A percentile compares a stretch with the other conserved stretches of the same genome.
Conservation (phyloP, 2,329 filamentous ascomycete genomes). For the Claviceps capensis region DNA sequence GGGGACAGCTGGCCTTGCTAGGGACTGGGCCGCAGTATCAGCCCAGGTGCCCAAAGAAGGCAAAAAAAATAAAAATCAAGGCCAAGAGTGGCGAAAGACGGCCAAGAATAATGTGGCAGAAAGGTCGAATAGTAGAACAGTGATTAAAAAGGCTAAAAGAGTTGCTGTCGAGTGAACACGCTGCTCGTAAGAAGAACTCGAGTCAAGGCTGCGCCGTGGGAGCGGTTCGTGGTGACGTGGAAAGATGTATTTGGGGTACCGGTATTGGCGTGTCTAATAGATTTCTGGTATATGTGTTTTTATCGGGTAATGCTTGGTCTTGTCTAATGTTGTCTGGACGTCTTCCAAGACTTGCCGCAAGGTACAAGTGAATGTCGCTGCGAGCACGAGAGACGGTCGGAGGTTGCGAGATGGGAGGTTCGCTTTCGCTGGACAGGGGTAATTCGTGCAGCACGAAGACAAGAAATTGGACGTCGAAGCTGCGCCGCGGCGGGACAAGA, state of each 20-base stretch:
- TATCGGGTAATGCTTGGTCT: not conserved
- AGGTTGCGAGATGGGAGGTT: not conserved
- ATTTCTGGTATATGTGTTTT: too few species aligned
- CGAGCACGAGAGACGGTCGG: constrained; percentile 9
- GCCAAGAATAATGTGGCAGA: not conserved
- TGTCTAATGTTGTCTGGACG: constrained; percentile 4
- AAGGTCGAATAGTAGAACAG: not conserved
- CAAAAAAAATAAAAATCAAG: not conserved
- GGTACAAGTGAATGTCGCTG: constrained; percentile 40
- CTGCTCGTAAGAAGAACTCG: constrained; percentile 1
- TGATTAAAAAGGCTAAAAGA: not conserved
- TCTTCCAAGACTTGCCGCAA: constrained; percentile 20
- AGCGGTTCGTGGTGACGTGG: not conserved
- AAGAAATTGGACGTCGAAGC: constrained; percentile 4
- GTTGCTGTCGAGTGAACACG: not conserved
- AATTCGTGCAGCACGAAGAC: not conserved
- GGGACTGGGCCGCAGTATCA: not conserved
- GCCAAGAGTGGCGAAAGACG: constrained; percentile 4
- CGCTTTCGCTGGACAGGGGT: too few species aligned
- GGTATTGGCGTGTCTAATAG: not conserved
- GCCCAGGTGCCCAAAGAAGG: not conserved
- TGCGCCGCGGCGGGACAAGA: constrained; percentile 25
- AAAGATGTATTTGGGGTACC: not conserved
- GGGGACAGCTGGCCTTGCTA: constrained; percentile 1
- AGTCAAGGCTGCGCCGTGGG: not conserved